These are phyloP conservation scores for Myriosclerotinia duriaeana DNA, from an alignment of 2,329 filamentous ascomycete species.

Conservation along the genomic window DNA sequence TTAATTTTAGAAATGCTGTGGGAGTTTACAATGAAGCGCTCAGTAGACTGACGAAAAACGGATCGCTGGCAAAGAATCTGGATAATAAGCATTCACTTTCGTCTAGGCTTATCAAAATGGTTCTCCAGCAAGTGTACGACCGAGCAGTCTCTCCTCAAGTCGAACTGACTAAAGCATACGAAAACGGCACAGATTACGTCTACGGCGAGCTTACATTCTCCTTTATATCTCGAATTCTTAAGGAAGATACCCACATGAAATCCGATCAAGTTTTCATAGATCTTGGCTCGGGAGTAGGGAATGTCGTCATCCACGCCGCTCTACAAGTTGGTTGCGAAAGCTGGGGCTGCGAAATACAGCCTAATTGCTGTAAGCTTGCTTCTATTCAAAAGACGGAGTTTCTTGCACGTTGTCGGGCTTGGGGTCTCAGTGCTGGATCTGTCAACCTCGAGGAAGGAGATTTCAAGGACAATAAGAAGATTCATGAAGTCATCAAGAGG, in stretches of 20 bases:
- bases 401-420: conserved; percentile 77
- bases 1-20: conserved; percentile 71
- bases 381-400: conserved; percentile 82
- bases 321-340: conserved; percentile 91
- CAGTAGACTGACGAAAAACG: conserved; percentile 62
- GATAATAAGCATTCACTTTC: conserved; percentile 67
- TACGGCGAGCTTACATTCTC: conserved; percentile 89
- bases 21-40: conserved; percentile 75
- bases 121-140: conserved; percentile 84
- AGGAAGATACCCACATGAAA: conserved; percentile 66
- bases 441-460: conserved; percentile 82
- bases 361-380: conserved; percentile 80
- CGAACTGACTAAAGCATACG: conserved; percentile 78
- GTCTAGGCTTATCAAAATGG: conserved; percentile 72
- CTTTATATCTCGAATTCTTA: conserved; percentile 80
- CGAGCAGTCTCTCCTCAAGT: conserved; percentile 89
- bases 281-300: conserved; percentile 91
- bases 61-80: conserved; percentile 70
- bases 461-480: conserved; percentile 71
- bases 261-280: conserved; percentile 89
- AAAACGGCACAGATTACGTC: conserved; percentile 87
- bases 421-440: conserved; percentile 78
- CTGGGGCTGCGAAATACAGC: conserved; percentile 97
- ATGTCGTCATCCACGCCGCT: conserved; percentile 90
- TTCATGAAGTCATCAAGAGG: conserved; percentile 71